These are phyloP conservation scores for Phytopythium litorale DNA, from an alignment of 352 stramenopile species.

Conservation along the genomic window DNA sequence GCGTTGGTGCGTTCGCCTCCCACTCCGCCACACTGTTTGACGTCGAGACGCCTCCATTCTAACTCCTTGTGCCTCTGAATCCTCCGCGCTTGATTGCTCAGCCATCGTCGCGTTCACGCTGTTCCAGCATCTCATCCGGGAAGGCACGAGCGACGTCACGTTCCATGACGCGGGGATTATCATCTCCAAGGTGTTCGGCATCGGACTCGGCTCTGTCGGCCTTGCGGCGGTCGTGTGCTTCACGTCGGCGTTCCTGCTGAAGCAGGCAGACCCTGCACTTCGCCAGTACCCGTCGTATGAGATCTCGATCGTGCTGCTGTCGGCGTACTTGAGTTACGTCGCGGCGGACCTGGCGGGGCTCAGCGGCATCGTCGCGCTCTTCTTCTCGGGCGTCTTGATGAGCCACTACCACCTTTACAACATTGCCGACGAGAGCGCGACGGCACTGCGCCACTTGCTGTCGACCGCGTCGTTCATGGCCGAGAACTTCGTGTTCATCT, in stretches of 20 bases:
- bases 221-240: constrained; percentile 70
- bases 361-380: constrained; percentile 92
- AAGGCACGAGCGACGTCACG: constrained; percentile 60
- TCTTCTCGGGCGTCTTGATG: constrained; percentile 91
- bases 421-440: constrained; percentile 74
- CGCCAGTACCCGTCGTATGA: constrained; percentile 83
- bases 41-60: constrained; percentile 4
- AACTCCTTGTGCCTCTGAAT: neutral
- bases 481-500: constrained; percentile 89
- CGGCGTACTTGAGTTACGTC: constrained; percentile 80
- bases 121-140: constrained; percentile 82
- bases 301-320: constrained; percentile 84
- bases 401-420: constrained; percentile 87
- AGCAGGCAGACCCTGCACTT: constrained; percentile 65
- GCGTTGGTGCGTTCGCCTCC: constrained; percentile 61
- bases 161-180: constrained; percentile 72
- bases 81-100: constrained; percentile 12
- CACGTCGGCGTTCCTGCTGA: constrained; percentile 78
- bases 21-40: neutral
- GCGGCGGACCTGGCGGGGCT: constrained; percentile 69
- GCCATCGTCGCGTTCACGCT: constrained; percentile 82
- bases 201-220: constrained; percentile 74
- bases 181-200: constrained; percentile 78
- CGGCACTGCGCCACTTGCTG: constrained; percentile 70
- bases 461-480: constrained; percentile 79